phyloP scores from a whole-genome alignment of 2,329 filamentous ascomycete genomes.

The Ophiosphaerella korrae region DNA sequence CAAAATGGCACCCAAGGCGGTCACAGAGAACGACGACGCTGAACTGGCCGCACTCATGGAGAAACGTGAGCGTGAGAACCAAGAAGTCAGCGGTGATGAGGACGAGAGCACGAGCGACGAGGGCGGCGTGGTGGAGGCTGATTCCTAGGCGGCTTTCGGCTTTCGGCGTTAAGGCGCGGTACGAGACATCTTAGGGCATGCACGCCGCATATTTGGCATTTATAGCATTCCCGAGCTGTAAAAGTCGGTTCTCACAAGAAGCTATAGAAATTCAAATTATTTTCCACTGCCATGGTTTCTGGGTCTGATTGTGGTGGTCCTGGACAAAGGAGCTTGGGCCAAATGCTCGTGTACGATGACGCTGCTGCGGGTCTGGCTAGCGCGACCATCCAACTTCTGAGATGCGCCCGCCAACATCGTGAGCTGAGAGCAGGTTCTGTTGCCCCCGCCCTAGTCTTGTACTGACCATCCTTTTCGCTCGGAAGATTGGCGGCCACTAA shows the following conservation, averaged over 20 bases:
- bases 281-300: background rate
- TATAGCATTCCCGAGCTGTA: constrained; percentile 11
- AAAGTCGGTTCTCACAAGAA: background rate
- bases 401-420: constrained; percentile 14
- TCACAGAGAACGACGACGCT: constrained; percentile 97
- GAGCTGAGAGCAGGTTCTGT: constrained; percentile 1
- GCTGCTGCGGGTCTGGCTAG: constrained; percentile 11
- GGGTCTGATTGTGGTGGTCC: background rate
- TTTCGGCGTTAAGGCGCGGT: constrained; percentile 34
- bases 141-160: constrained; percentile 30
- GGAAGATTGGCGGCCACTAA: background rate
- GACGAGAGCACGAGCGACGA: constrained; percentile 95
- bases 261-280: background rate
- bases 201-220: constrained; percentile 23
- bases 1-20: constrained; percentile 99
- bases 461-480: background rate
- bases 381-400: constrained; percentile 19
- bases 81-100: constrained; percentile 96
- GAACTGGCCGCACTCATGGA: constrained; percentile 98
- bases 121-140: constrained; percentile 57
- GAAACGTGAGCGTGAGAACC: constrained; percentile 97
- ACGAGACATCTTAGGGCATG: constrained; percentile 25
- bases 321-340: constrained; percentile 14
- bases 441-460: background rate
- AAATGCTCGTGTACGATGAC: constrained; percentile 19